A percentile compares a stretch with the other conserved stretches of the same genome.
Conservation (phyloP, 257 asterid genomes). For the Solanum infundibuliforme region DNA sequence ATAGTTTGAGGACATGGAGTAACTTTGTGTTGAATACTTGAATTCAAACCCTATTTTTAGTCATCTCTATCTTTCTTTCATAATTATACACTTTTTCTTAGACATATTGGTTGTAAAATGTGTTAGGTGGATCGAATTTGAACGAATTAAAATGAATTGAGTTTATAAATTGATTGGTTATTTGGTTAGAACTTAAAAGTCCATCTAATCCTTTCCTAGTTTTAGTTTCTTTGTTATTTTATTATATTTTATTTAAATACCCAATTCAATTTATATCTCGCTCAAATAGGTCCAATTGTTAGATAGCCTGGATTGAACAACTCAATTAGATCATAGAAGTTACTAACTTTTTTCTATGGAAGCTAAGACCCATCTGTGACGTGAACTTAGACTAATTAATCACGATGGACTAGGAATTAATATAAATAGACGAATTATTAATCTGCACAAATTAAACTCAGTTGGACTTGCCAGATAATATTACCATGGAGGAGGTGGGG, state of each 20-base stretch:
- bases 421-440: too few relatives aligned
- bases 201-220: neutral
- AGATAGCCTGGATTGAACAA: too few relatives aligned
- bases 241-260: neutral
- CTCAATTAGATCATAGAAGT: neutral
- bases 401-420: too few relatives aligned
- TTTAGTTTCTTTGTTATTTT: neutral
- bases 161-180: neutral
- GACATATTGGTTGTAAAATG: neutral
- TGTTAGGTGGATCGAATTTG: accelerated
- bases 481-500: neutral
- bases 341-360: neutral
- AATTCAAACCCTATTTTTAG: neutral
- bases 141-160: neutral
- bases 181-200: neutral
- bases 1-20: neutral
- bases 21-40: neutral
- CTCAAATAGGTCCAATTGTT: too few relatives aligned
- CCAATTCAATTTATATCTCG: neutral
- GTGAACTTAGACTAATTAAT: neutral
- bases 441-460: neutral
- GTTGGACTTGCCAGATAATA: neutral
- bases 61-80: neutral
- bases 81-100: neutral
- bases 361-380: neutral